Conservation (phyloP, 306 rosid species). For the Rubus parviflorus region DNA sequence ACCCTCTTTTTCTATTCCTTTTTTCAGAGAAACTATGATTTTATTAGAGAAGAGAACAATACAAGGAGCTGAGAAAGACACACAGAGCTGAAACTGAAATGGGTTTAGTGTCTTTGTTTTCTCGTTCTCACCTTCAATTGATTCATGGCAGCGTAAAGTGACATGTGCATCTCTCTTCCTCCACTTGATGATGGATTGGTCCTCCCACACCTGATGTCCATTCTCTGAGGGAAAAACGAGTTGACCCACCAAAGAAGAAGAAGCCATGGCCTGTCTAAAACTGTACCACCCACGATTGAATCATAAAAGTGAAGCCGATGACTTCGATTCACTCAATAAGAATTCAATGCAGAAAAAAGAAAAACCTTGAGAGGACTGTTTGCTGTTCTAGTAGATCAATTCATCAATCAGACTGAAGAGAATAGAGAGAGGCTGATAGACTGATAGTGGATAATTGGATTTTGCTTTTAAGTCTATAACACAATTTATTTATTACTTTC, state of each 20-base stretch:
- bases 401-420: too few species aligned
- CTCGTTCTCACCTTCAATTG: constrained; percentile 65
- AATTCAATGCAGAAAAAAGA: too few species aligned
- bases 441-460: too few species aligned
- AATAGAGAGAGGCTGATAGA: too few species aligned
- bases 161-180: constrained; percentile 84
- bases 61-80: too few species aligned
- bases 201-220: constrained; percentile 81
- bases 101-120: not conserved
- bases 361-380: not conserved
- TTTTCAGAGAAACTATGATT: too few species aligned
- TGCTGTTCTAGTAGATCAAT: not conserved
- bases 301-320: not conserved
- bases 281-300: not conserved
- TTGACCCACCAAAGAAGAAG: constrained; percentile 51
- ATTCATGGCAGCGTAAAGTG: constrained; percentile 81
- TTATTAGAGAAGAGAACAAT: too few species aligned
- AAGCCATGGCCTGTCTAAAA: constrained; percentile 30
- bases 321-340: not conserved
- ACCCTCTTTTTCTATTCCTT: too few species aligned
- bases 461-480: too few species aligned
- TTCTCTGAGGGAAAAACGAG: constrained; percentile 45
- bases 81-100: not conserved
- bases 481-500: too few species aligned
- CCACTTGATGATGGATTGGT: constrained; percentile 89